These are phyloP conservation scores for Suhomyces taliae DNA, from an alignment of 1,139 yeast genomes.

Conservation along the genomic window DNA sequence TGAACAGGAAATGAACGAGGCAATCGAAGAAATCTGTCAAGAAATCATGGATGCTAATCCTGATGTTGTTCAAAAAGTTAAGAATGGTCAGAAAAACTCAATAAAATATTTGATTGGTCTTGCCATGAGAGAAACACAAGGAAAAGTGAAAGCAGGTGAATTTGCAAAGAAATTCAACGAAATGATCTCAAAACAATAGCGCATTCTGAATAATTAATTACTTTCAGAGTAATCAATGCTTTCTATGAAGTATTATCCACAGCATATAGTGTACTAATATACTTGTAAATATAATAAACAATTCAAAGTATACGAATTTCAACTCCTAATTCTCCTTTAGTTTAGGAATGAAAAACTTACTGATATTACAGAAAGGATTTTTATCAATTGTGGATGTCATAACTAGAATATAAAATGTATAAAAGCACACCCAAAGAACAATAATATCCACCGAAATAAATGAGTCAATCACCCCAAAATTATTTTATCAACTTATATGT, in stretches of 20 bases:
- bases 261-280: background rate
- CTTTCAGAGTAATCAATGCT: too few relatives aligned
- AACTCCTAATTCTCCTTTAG: too few relatives aligned
- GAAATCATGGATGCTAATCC: conserved; percentile 52
- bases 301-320: background rate
- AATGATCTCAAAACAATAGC: conserved; percentile 7
- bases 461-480: too few relatives aligned
- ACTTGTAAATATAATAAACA: background rate
- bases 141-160: conserved; percentile 56
- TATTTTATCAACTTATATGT: too few relatives aligned
- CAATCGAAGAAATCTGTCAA: conserved; percentile 52
- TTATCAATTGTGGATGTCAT: too few relatives aligned
- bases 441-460: too few relatives aligned
- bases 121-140: conserved; percentile 78
- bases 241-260: background rate
- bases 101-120: conserved; percentile 78
- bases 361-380: too few relatives aligned
- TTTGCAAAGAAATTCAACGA: conserved; percentile 46
- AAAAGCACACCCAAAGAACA: too few relatives aligned
- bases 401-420: too few relatives aligned
- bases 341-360: too few relatives aligned
- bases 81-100: conserved; percentile 60
- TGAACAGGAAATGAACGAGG: conserved; percentile 37
- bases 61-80: conserved; percentile 57
- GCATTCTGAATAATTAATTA: too few relatives aligned